Base-by-base conservation (phyloP, 257 asterid genomes). In the Solanum infundibuliforme region DNA sequence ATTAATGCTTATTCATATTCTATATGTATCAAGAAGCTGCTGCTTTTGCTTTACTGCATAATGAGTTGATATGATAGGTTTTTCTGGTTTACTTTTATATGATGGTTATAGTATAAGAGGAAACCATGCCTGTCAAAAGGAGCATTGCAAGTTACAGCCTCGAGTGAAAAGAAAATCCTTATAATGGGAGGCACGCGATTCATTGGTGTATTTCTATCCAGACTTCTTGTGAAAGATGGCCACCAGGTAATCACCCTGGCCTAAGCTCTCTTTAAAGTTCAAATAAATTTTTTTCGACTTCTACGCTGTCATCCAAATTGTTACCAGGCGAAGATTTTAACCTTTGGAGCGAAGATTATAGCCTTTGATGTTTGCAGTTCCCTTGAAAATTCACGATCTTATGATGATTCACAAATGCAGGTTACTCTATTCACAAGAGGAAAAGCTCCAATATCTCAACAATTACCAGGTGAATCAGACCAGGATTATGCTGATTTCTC, bases 101-200 rank as follows among this genome's bases (percentile, higher is more conserved):
- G 84, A 65, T 29, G 66, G 32, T 83, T 86, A 86, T 90, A 97
- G 98, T 96, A 81, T 74, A 95, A 95, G 89, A 97, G 92, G 94
- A 94, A 90, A 89, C 86, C 75, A 88, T 92, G 94, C 93, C 91
- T 90, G 86, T 94, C 96, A 79, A 95, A 91, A 91, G 93, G 92
- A 75, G 93, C 94, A 74, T 88, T 97, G 14, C 89, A 90, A 7
- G 92, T 95, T 55, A 91, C 89, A 66, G 98, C 99, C 87, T 95
- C 98, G 43, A 93, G 97, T 74, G 86, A 92, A 85, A 97, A 97
- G 98, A 97, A 97, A 83, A 93, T 97, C 81, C 98, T 97, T n/a
- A 94, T 96, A 74, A 97, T 97, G 99, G 99, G 99, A 88, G 99
- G 99, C 86, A 96, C 99, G 72, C 91, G 99, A 92, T 97, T 96